phyloP scores from a whole-genome alignment of 2,329 filamentous ascomycete species.

The Alternaria metachromatica region DNA sequence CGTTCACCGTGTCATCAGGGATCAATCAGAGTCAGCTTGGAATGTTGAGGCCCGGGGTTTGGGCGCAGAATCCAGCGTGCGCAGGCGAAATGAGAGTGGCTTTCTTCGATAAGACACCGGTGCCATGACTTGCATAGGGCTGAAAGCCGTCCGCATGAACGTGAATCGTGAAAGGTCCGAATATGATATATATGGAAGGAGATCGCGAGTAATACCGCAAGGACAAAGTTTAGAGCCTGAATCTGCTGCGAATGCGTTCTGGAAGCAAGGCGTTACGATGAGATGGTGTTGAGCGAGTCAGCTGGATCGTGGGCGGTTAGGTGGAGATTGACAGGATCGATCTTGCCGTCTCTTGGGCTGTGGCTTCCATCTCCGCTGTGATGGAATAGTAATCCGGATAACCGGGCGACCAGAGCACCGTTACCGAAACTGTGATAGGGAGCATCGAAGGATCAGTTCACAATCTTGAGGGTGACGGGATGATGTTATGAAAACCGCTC shows the following conservation, averaged over 20 bases:
- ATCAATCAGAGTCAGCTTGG: background rate
- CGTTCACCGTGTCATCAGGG: background rate
- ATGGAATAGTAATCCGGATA: background rate
- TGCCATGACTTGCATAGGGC: slow-evolving; percentile 1
- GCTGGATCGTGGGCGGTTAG: background rate
- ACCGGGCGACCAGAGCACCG: background rate
- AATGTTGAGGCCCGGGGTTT: background rate
- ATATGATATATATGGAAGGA: background rate
- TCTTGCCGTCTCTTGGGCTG: background rate
- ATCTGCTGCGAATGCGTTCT: background rate
- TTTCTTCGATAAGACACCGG: background rate
- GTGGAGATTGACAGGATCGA: background rate
- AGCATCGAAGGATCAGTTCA: background rate
- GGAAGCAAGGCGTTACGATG: background rate
- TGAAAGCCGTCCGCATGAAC: background rate
- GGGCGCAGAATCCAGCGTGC: background rate
- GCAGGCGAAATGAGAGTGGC: background rate
- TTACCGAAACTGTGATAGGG: background rate
- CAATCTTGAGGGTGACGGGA: background rate
- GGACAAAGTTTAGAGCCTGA: background rate
- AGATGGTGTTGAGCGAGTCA: background rate
- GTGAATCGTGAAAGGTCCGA: background rate
- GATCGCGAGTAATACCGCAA: background rate
- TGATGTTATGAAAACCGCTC: background rate
- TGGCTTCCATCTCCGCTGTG: background rate